Base-by-base conservation (phyloP, 2,329 filamentous ascomycete genomes). In the Hypoxylon rubiginosum region DNA sequence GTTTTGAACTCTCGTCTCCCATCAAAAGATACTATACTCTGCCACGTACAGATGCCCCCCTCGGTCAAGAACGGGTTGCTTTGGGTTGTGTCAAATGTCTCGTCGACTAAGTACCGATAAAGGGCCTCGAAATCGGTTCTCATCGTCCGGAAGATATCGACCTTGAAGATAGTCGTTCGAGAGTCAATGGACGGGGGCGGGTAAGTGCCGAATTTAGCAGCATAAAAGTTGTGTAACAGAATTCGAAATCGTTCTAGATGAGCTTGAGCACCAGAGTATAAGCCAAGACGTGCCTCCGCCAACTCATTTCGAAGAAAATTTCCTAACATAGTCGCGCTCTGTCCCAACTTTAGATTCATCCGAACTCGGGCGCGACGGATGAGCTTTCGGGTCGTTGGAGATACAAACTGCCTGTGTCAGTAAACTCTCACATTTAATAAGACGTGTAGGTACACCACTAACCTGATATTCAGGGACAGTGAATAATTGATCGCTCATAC, bases 241-340 rank as follows among this genome's bases (percentile, higher is more conserved):
- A 86, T 84, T 50, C 92, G 85, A 75, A 95, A 95, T 1, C 87
- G 86, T 66, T 93, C 89, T 0, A 95, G 84, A 71, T 96, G 92
- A 2, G 86, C 83, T 67, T 89, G 82, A 3, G 88, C 85, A 0
- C 84, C 86, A 0, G 83, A 77, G 1, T 88, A 82, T 0, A 94
- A 82, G 1, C 90, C 90, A n/a, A 93, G 80, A 57, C 90, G 81
- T 1, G 87, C 80, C 51, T 90, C 84, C 0, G 89, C 91, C 3
- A 94, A 80, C 65, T 94, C 91, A 28, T 92, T 86, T 51, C 90
- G 87, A 6, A 94, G 84, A 73, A 96, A 93, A 6, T 82, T 86
- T n/a, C 82, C 81, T 2, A 96, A 78, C 73, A 88, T 88, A 50
- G 76, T 78, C 0, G 86, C 84, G 0, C 88, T 86, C n/a, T 83